These are phyloP conservation scores for Fusarium sp. DNA, from an alignment of 2,329 filamentous ascomycete genomes.

Conservation along the genomic window DNA sequence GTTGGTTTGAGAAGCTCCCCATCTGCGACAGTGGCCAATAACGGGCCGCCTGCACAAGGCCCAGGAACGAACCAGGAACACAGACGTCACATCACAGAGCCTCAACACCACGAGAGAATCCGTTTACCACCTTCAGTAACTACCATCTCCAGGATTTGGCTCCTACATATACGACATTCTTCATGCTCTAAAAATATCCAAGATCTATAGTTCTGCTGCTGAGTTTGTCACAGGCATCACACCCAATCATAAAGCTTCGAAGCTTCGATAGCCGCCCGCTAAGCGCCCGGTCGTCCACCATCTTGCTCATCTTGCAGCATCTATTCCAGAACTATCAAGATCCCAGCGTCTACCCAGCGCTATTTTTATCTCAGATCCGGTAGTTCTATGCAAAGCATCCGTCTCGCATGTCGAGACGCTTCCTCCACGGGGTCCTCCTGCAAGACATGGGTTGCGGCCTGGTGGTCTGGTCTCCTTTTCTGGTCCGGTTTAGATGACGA, in stretches of 20 bases:
- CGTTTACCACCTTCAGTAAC: neutral
- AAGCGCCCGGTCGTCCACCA: constrained; percentile 39
- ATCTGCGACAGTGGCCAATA: constrained; percentile 31
- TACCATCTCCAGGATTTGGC: neutral
- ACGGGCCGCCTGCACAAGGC: neutral
- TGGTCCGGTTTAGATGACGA: constrained; percentile 11
- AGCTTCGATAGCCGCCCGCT: constrained; percentile 39
- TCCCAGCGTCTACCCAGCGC: constrained; percentile 25
- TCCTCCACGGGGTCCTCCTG: constrained; percentile 13
- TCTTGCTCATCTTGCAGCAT: constrained; percentile 19
- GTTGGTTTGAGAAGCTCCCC: neutral
- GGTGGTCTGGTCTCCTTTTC: neutral
- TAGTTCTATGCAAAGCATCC: constrained; percentile 25
- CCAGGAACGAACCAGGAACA: neutral
- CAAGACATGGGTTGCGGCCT: constrained; percentile 1
- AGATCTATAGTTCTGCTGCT: neutral
- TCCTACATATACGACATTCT: constrained; percentile 20
- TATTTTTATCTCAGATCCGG: constrained; percentile 29
- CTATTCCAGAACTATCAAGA: constrained; percentile 29
- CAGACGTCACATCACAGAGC: constrained; percentile 36
- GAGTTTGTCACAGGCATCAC: constrained; percentile 13
- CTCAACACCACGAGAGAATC: constrained; percentile 40
- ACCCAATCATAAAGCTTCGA: constrained; percentile 26
- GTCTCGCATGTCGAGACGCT: constrained; percentile 11
- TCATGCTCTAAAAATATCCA: constrained; percentile 29